Conservation (phyloP, 441 rosid genomes). For the Mallotus repandus region DNA sequence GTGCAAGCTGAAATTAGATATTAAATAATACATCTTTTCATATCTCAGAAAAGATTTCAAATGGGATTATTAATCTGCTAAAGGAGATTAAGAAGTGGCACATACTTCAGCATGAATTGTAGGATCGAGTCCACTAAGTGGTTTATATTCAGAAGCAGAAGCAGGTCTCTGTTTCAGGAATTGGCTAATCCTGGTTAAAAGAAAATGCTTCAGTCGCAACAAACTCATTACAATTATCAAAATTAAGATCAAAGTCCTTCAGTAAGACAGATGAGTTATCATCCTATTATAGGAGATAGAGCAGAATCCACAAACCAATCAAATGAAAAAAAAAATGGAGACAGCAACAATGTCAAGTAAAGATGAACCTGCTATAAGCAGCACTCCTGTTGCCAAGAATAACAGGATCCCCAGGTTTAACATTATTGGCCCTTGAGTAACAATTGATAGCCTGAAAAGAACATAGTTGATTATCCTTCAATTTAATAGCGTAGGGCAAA, state of each 20-base stretch:
- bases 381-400: constrained; percentile 83
- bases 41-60: constrained; percentile 7
- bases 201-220: constrained; percentile 16
- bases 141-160: constrained; percentile 65
- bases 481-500: not conserved
- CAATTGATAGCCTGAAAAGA: constrained; percentile 59
- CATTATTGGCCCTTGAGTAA: constrained; percentile 74
- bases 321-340: not conserved
- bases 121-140: constrained; percentile 87
- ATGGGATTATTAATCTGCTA: not conserved
- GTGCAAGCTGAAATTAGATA: constrained; percentile 69
- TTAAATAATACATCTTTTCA: constrained; percentile 15
- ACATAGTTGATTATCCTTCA: not conserved
- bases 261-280: not conserved
- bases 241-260: constrained; percentile 1
- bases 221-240: constrained; percentile 12
- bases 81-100: constrained; percentile 17
- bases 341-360: not conserved
- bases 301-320: not conserved
- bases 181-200: constrained; percentile 62
- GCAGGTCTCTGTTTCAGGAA: constrained; percentile 71
- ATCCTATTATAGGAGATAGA: constrained; percentile 1
- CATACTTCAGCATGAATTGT: constrained; percentile 89
- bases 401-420: constrained; percentile 74
- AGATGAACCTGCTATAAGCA: constrained; percentile 69